Evolutionary conservation across 1,284 basidiomycete genomes (phyloP).

Genomic region (Leccinum griseonigrum): DNA sequence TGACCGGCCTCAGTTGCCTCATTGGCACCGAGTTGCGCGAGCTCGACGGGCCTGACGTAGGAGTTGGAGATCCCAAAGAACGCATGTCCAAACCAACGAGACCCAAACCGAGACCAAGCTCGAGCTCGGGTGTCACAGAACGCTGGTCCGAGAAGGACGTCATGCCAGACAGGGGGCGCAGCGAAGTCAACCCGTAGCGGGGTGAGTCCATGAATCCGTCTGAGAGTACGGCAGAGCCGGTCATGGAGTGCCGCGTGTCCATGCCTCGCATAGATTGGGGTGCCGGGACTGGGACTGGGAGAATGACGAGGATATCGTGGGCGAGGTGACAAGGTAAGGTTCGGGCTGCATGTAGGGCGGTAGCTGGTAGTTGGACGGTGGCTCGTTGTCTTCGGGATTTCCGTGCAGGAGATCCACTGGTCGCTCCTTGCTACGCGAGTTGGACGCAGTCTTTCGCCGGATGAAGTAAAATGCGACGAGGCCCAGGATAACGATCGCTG

Average conservation of each 20-base stretch:
- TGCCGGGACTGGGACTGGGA: not conserved
- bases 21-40: conserved; percentile 47
- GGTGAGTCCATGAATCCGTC: conserved; percentile 18
- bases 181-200: conserved; percentile 8
- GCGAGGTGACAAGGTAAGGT: conserved; percentile 67
- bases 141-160: conserved; percentile 24
- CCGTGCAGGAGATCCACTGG: conserved; percentile 62
- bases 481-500: conserved; percentile 42
- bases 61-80: not conserved
- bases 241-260: conserved; percentile 20
- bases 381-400: conserved; percentile 50
- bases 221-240: conserved; percentile 18
- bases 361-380: conserved; percentile 40
- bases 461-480: conserved; percentile 51
- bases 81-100: not conserved
- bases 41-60: conserved; percentile 16
- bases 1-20: conserved; percentile 60
- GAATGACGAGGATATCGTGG: conserved; percentile 39
- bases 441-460: conserved; percentile 43
- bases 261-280: conserved; percentile 21
- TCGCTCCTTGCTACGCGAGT: conserved; percentile 44
- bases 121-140: conserved; percentile 25
- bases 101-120: conserved; percentile 18
- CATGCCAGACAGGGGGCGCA: conserved; percentile 20
- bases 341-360: conserved; percentile 71